Evolutionary conservation across 768 basidiomycete genomes (phyloP), one percentile per base, ranked within the genome.

Genomic region (Hortiboletus campestris): DNA sequence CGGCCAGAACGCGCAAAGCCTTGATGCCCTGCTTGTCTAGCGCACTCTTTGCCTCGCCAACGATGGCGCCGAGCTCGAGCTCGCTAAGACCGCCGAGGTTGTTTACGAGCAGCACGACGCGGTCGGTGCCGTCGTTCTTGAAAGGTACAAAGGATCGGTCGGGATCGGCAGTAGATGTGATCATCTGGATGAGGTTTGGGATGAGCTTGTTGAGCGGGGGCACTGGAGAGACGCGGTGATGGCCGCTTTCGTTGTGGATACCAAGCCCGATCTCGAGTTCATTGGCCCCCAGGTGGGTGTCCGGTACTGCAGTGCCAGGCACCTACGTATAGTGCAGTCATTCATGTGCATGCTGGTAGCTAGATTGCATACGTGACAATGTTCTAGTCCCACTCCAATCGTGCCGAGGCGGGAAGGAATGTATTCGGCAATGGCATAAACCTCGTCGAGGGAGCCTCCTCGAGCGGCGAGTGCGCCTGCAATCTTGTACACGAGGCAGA

Each of bases 221-320:
- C 3, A 87, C 76, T 5, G 88, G 89, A 0, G 85, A 85, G 35
- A 88, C 61, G 29, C 84, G 84, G 40, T 76, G 74, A 58, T 84
- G 79, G 9, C 89, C 94, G 45, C 85, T 83, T 73, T 96, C 94
- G 64, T 96, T 96, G 74, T 96, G 94, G 53, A 96, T 89, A 13
- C 94, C 90, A 77, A 91, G 84, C 17, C 94, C 94, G 55, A 96
- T 87, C 72, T 96, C 94, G 50, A 94, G 83, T 68, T 93, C 89
- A 20, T 80, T 73, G 13, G 71, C 64, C 4, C 75, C 76, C 22
- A 94, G 76, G 65, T 83, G 78, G 13, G 82, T 79, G 35, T 82
- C 70, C 4, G 77, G 66, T 1, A 80, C 67, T 0, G 84, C 84
- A 6, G 91, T 93, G 32, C 93, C 88, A 10, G 91, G 91, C 40